phyloP scores from a whole-genome alignment of 1,139 yeast genomes.

The Yamadazyma songkhlaensis region DNA sequence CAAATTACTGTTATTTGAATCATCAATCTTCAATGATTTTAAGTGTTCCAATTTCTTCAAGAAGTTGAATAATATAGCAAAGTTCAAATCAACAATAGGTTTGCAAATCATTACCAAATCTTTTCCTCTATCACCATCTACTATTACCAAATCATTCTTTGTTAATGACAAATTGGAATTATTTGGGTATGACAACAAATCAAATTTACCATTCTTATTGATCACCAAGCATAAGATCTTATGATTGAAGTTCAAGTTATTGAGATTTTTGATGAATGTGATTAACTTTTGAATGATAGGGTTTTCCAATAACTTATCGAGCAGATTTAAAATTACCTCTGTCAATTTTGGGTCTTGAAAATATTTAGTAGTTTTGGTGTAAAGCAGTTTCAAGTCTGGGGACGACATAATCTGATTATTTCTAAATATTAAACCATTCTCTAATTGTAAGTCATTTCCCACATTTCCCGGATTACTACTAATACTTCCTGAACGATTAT shows the following conservation, averaged over 20 bases:
- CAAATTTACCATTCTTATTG: slow-evolving; percentile 58
- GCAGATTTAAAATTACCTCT: slow-evolving; percentile 31
- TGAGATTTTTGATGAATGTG: slow-evolving; percentile 41
- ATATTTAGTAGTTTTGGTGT: slow-evolving; percentile 42
- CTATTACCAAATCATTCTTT: slow-evolving; percentile 44
- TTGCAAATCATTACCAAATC: slow-evolving; percentile 50
- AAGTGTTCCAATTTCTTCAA: slow-evolving; percentile 74
- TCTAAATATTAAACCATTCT: slow-evolving; percentile 54
- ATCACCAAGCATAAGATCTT: slow-evolving; percentile 47
- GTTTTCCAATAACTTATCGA: slow-evolving; percentile 28
- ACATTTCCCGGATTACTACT: slow-evolving; percentile 8
- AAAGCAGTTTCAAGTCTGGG: slow-evolving; percentile 43
- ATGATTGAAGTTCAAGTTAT: slow-evolving; percentile 41
- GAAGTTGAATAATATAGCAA: slow-evolving; percentile 77
- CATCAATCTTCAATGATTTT: slow-evolving; percentile 59
- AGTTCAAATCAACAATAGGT: slow-evolving; percentile 41
- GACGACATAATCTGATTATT: slow-evolving; percentile 55
- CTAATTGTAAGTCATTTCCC: slow-evolving; percentile 30
- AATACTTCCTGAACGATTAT: background rate
- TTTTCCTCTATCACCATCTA: slow-evolving; percentile 51
- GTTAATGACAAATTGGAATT: slow-evolving; percentile 52
- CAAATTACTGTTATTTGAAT: slow-evolving; percentile 3
- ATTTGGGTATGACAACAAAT: slow-evolving; percentile 42
- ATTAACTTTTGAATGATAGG: slow-evolving; percentile 34
- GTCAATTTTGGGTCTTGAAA: slow-evolving; percentile 41